phyloP scores from a whole-genome alignment of 2,329 filamentous ascomycete species.

The Ceratocystis lukuohia region DNA sequence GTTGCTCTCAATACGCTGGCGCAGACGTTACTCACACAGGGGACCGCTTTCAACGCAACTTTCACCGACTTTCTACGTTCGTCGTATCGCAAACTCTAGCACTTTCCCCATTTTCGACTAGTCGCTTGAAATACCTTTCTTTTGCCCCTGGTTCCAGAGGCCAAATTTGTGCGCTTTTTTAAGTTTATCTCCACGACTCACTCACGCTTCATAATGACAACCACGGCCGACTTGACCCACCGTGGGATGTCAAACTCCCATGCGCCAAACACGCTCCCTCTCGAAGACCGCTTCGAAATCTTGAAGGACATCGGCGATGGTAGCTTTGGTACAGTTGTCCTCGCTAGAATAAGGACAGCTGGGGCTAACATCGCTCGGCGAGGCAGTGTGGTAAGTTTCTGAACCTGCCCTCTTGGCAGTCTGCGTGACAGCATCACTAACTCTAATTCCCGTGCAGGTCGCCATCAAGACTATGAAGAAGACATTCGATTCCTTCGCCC shows the following conservation, averaged over 20 bases:
- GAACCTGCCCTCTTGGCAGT: neutral
- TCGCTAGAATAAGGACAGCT: constrained; percentile 81
- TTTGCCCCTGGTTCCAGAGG: constrained; percentile 10
- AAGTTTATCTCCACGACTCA: constrained; percentile 8
- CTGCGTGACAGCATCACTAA: neutral
- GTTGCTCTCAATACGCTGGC: constrained; percentile 11
- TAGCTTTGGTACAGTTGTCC: constrained; percentile 89
- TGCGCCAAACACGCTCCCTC: constrained; percentile 41
- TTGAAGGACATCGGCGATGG: constrained; percentile 98
- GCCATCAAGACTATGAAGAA: constrained; percentile 99
- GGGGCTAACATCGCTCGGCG: constrained; percentile 78
- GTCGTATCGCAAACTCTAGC: neutral
- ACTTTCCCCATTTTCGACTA: constrained; percentile 14
- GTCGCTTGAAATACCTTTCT: neutral
- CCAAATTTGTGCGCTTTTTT: constrained; percentile 20
- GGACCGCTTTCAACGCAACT: neutral
- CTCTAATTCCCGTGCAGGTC: constrained; percentile 43
- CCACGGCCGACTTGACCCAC: constrained; percentile 53
- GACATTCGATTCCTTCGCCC: constrained; percentile 81
- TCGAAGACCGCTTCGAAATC: constrained; percentile 93
- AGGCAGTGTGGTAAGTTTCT: constrained; percentile 69
- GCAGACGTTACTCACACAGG: neutral
- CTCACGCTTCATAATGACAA: constrained; percentile 10
- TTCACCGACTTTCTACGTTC: neutral
- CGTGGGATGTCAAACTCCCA: constrained; percentile 48